These are phyloP conservation scores for Butyriboletus loyo DNA, from an alignment of 768 basidiomycete species.

Conservation along the genomic window DNA sequence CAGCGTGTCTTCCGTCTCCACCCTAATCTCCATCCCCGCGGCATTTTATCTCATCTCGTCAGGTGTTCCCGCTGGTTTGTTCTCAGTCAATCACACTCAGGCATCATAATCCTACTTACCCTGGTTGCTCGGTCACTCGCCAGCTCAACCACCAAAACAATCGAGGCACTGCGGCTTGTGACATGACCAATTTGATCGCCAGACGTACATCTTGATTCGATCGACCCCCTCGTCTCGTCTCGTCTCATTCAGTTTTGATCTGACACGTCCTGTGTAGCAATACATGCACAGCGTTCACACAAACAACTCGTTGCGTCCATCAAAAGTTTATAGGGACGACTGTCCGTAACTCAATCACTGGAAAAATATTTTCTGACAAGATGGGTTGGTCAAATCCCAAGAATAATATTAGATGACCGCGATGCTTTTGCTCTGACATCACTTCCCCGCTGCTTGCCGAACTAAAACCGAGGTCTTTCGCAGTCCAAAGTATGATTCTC, in stretches of 20 bases:
- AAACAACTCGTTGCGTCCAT: neutral
- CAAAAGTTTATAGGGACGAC: conserved; percentile 5
- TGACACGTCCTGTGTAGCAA: conserved; percentile 20
- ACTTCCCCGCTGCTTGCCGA: conserved; percentile 10
- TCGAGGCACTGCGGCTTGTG: conserved; percentile 23
- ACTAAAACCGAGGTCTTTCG: conserved; percentile 23
- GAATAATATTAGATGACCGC: conserved; percentile 8
- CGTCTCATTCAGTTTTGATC: conserved; percentile 16
- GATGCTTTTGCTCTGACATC: conserved; percentile 22
- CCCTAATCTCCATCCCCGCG: conserved; percentile 34
- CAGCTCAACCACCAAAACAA: conserved; percentile 2
- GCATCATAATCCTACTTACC: conserved; percentile 7
- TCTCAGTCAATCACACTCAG: conserved; percentile 15
- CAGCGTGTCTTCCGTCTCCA: conserved; percentile 31
- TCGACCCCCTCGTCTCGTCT: conserved; percentile 20
- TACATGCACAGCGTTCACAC: conserved; percentile 21
- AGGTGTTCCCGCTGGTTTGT: conserved; percentile 10
- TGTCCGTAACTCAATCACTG: conserved; percentile 6
- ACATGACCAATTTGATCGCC: conserved; percentile 25
- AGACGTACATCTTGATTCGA: conserved; percentile 21
- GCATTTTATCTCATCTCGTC: conserved; percentile 22
- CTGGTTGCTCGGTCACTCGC: conserved; percentile 5
- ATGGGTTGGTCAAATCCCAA: neutral
- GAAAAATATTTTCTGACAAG: conserved; percentile 2
- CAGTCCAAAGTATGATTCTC: conserved; percentile 10